Conservation (phyloP, 2,329 filamentous ascomycete species). For the Orbilia quercus region DNA sequence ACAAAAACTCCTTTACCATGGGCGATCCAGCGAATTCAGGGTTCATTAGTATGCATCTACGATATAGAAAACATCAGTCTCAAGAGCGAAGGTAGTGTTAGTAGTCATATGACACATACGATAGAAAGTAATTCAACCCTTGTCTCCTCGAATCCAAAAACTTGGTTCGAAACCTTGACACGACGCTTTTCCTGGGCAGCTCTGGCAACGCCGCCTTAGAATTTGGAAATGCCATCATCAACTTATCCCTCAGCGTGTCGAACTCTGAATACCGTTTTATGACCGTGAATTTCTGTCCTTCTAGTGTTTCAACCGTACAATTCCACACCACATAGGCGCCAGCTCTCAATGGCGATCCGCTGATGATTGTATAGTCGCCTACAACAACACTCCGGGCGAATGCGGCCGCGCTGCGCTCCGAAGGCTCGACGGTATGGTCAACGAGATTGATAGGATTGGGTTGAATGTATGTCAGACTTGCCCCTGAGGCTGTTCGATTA, state of each 20-base stretch:
- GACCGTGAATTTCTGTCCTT: slow-evolving; percentile 71
- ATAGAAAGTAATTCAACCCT: slow-evolving; percentile 90
- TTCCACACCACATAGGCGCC: slow-evolving; percentile 98
- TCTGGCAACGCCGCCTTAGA: slow-evolving; percentile 87
- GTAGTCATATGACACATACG: slow-evolving; percentile 70
- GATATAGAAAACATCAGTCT: slow-evolving; percentile 2
- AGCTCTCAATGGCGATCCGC: slow-evolving; percentile 67
- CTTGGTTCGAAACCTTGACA: slow-evolving; percentile 67
- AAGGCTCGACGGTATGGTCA: slow-evolving; percentile 72
- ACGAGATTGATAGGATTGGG: slow-evolving; percentile 70
- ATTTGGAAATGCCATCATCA: slow-evolving; percentile 83
- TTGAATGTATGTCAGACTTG: slow-evolving; percentile 49
- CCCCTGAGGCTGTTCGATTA: slow-evolving; percentile 50
- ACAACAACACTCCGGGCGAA: slow-evolving; percentile 74
- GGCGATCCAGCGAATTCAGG: slow-evolving; percentile 94
- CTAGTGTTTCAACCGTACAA: slow-evolving; percentile 85
- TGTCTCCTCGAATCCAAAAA: slow-evolving; percentile 87
- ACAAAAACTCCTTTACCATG: slow-evolving; percentile 89
- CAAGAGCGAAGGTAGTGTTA: not conserved
- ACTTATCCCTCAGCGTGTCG: slow-evolving; percentile 78
- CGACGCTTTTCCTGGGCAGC: slow-evolving; percentile 88
- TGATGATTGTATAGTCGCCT: slow-evolving; percentile 72
- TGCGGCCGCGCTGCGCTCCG: slow-evolving; percentile 69
- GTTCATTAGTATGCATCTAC: slow-evolving; percentile 87
- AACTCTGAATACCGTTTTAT: slow-evolving; percentile 89